phyloP scores from a whole-genome alignment of 2,329 filamentous ascomycete species.

The Aspergillus spinulosporus region DNA sequence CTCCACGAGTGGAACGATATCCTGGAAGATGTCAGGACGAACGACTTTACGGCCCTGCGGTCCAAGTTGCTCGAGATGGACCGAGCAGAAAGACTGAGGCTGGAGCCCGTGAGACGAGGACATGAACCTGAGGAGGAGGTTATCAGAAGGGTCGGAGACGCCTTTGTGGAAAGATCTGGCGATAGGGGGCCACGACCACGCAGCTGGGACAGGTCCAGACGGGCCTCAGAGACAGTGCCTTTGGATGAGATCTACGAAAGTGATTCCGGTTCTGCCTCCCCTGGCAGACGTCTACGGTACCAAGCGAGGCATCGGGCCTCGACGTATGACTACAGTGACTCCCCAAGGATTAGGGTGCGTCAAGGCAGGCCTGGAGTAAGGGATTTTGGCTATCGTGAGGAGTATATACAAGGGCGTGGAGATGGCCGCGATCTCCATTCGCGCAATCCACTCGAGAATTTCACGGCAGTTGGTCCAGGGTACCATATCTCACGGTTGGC shows the following conservation, averaged over 20 bases:
- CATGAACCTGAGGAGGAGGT: too few relatives aligned
- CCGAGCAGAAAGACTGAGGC: neutral
- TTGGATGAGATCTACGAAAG: neutral
- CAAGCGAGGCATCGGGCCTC: neutral
- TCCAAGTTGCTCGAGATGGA: constrained; percentile 2
- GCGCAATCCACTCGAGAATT: neutral
- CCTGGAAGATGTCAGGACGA: neutral
- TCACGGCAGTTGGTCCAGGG: constrained; percentile 7
- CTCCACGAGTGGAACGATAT: constrained; percentile 8
- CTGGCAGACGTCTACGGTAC: neutral
- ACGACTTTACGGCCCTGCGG: constrained; percentile 2
- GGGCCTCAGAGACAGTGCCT: neutral
- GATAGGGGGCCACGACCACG: too few relatives aligned
- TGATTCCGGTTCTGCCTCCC: neutral
- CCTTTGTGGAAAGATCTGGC: too few relatives aligned
- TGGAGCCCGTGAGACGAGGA: neutral
- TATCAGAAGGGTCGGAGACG: too few relatives aligned
- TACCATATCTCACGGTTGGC: constrained; percentile 10
- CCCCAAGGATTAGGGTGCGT: neutral
- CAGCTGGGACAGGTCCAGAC: too few relatives aligned
- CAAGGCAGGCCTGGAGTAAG: neutral
- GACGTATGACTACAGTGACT: neutral
- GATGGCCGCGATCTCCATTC: neutral
- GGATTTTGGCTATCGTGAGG: neutral
- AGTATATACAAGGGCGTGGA: neutral